Base-by-base conservation (phyloP, 2,329 filamentous ascomycete species). In the Magnaporthiopsis incrustans region DNA sequence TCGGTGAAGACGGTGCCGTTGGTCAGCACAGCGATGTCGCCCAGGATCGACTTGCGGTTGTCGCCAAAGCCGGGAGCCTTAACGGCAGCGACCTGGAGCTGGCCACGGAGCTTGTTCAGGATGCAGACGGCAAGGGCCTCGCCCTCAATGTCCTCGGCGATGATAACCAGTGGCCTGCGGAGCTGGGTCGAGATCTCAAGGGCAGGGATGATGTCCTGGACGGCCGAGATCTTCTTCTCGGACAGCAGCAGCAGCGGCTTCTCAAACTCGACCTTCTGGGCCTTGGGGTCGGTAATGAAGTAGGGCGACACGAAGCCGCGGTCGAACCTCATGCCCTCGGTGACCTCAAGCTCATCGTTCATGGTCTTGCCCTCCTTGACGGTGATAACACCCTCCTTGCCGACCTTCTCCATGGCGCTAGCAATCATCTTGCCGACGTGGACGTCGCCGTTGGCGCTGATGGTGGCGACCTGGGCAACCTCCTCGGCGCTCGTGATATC, bases 321-420 rank as follows among this genome's bases (percentile, higher is more conserved):
- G 86, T 99, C 95, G 82, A 99, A 99, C 79, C 95, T 92, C 95
- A 99, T 99, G 77, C 95, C 95, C 89, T 99, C 95, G 66, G 95
- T 99, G 67, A 99, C 89, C 82, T 99, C 95, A 64, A 99, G 89
- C 87, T 99, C 95, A 72, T 99, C 95, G 73, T 91, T 88, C 75
- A 96, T 89, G 66, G 95, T 98, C 90, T 98, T 99, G 77, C 95
- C 95, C 85, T 99, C 95, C 89, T 99, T 99, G 75, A 98, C 94
- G 65, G 95, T 99, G 78, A 99, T 99, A 75, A 99, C 95, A 84
- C 95, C 95, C 84, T 99, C 95, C 87, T 99, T 99, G 80, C 95
- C 95, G 68, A 99, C 95, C 86, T 96, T 97, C 86, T 99, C 95
- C 95, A 99, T 99, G 71, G 95, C 95, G 76, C 88, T 97, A 76